phyloP scores from a whole-genome alignment of 371 early-diverging fungal species.

The Mucor indicus region DNA sequence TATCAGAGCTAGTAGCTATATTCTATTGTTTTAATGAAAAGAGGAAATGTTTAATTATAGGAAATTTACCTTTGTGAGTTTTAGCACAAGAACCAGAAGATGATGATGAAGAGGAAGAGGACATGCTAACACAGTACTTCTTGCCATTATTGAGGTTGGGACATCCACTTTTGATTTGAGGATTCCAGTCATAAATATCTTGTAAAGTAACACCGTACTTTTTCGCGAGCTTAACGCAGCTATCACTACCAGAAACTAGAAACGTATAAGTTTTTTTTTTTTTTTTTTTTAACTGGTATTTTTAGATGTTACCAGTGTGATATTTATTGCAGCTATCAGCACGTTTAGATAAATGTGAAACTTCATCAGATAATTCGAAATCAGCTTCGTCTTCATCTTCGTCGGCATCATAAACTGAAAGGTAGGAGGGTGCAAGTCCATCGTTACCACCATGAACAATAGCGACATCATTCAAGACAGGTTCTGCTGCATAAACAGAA shows the following conservation, averaged over 20 bases:
- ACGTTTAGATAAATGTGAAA: slow-evolving; percentile 8
- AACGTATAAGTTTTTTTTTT: not conserved
- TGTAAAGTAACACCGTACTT: slow-evolving; percentile 25
- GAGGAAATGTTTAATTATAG: not conserved
- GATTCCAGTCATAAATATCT: slow-evolving; percentile 33
- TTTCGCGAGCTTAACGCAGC: slow-evolving; percentile 32
- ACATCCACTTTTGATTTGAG: slow-evolving; percentile 32
- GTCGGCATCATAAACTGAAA: slow-evolving; percentile 23
- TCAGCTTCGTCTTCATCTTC: slow-evolving; percentile 19
- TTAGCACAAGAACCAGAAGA: not conserved
- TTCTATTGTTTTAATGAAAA: no score
- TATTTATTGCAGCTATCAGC: slow-evolving; percentile 16
- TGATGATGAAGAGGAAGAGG: not conserved
- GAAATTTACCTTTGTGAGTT: slow-evolving; percentile 6
- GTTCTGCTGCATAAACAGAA: not conserved
- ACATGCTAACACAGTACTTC: slow-evolving; percentile 37
- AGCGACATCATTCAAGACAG: slow-evolving; percentile 4
- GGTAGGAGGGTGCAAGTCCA: slow-evolving; percentile 10
- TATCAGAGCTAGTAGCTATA: slow-evolving; percentile 29
- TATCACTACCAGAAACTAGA: slow-evolving; percentile 32
- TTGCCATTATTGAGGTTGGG: slow-evolving; percentile 36
- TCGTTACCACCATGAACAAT: slow-evolving; percentile 5
- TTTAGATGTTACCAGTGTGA: slow-evolving; percentile 9
- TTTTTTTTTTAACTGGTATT: no score
- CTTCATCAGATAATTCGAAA: slow-evolving; percentile 25